Conservation (phyloP, 345 rosid species). For the Tarenaya hassleriana region DNA sequence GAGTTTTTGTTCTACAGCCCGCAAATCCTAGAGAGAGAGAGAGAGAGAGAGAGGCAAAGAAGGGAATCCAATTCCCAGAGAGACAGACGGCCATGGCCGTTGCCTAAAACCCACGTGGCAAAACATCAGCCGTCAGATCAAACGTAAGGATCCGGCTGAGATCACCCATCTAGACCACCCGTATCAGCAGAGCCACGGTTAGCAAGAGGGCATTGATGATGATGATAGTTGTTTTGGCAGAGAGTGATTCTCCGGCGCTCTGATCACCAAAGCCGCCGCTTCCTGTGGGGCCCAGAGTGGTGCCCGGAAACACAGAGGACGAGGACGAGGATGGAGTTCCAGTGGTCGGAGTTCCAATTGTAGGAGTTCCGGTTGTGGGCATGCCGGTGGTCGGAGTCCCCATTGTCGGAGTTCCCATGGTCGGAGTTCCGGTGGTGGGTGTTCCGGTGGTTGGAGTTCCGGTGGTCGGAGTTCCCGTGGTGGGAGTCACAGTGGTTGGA, state of each 20-base stretch:
- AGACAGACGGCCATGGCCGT: slow-evolving; percentile 7
- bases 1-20: background rate
- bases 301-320: slow-evolving; percentile 28
- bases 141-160: too few species aligned
- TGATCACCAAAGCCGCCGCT: slow-evolving; percentile 22
- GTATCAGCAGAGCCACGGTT: too few species aligned
- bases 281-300: slow-evolving; percentile 30
- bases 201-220: too few species aligned
- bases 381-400: background rate
- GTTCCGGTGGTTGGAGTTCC: slow-evolving; percentile 26
- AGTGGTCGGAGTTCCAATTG: background rate
- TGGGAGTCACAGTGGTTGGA: slow-evolving; percentile 20
- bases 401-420: slow-evolving; percentile 13
- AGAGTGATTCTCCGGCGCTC: slow-evolving; percentile 19
- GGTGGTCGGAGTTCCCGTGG: slow-evolving; percentile 9
- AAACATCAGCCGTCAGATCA: slow-evolving; percentile 7
- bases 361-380: background rate
- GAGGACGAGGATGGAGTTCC: slow-evolving; percentile 27
- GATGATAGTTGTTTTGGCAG: background rate
- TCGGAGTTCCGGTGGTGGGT: slow-evolving; percentile 23
- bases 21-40: background rate
- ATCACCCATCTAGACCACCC: too few species aligned
- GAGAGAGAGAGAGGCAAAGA: background rate
- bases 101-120: slow-evolving; percentile 10
- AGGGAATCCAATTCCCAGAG: slow-evolving; percentile 3